Base-by-base conservation (phyloP, 176 grass and related monocot genomes). In the Raddia guianensis region DNA sequence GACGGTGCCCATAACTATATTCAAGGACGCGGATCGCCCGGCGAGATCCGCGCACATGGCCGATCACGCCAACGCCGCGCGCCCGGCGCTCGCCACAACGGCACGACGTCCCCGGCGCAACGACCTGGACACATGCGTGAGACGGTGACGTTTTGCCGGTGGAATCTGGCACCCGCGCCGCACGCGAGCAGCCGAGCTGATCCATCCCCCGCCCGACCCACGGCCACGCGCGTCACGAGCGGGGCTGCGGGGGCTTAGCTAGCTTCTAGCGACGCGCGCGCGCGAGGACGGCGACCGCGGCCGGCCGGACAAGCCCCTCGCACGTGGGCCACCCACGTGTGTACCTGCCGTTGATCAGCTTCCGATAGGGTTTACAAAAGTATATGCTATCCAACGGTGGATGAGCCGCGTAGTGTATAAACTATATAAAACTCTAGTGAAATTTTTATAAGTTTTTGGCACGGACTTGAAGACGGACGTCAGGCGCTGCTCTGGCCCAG, bases 21-120 rank as follows among this genome's bases (percentile, higher is more conserved):
- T 72, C 68, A 51, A 42, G 79, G 79, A 80, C 75, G 16, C 49
- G 5, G 55, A 84, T 84, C 70, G 14, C 9, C 3, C 70, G 2
- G 15, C 35, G 63, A 37, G 87, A 84, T 56, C 13, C 55, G 54
- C 18, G 76, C 87, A 80, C 81, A 84, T 84, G 74, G 50, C 59
- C 10, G 6, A 12, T 14, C 40, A 49, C 70, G 70, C 63, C 1
- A 12, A 32, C 15, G 18, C 60, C 44, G 13, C 27, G 15, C 48
- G 13, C 49, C 43, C 9, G 10, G 16, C 47, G 43, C 9, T n/a
- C 60, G 63, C 72, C 62, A 12, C 62, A 12, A 45, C 65, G 61
- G 45, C 19, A 19, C 42, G 72, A 19, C 42, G 72, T 7, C 63
- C 68, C 76, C 59, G 68, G 12, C 75, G 35, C 68, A 32, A 16